Evolutionary conservation across 2,329 filamentous ascomycete genomes (phyloP).

Genomic region (Venturiaceae sp.): DNA sequence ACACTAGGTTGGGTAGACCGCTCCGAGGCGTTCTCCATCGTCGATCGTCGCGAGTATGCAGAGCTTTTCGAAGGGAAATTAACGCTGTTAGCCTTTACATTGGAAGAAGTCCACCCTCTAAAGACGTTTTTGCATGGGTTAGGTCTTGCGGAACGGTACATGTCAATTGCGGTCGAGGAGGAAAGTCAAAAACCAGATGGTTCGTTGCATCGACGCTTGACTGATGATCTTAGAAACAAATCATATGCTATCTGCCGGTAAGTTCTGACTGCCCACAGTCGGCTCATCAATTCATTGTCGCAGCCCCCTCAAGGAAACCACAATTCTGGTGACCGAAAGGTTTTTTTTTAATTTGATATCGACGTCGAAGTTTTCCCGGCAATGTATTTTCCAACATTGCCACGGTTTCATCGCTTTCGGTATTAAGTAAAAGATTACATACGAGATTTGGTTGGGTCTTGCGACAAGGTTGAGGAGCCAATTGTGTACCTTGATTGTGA

Average conservation of each 20-base stretch:
- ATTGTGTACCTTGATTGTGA: too few relatives aligned
- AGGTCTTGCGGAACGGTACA: slow-evolving; percentile 2
- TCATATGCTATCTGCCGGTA: slow-evolving; percentile 10
- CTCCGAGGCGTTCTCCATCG: slow-evolving; percentile 5
- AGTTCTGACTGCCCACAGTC: slow-evolving; percentile 1
- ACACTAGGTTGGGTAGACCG: neutral
- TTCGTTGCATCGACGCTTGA: neutral
- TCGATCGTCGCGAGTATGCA: slow-evolving; percentile 7
- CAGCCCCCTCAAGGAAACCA: too few relatives aligned
- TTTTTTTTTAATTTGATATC: neutral
- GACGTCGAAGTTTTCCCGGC: too few relatives aligned
- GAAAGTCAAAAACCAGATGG: slow-evolving; percentile 2
- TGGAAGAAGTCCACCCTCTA: slow-evolving; percentile 9
- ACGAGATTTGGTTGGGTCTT: too few relatives aligned
- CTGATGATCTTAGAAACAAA: slow-evolving; percentile 5
- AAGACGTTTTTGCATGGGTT: slow-evolving; percentile 3
- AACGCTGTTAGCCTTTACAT: slow-evolving; percentile 4
- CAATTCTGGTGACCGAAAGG: too few relatives aligned
- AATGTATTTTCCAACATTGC: too few relatives aligned
- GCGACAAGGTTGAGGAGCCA: too few relatives aligned
- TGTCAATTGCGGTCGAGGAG: slow-evolving; percentile 7
- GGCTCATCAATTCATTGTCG: too few relatives aligned
- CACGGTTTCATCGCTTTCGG: too few relatives aligned
- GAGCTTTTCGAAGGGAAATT: slow-evolving; percentile 1
- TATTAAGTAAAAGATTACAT: too few relatives aligned